Percentiles rank a stretch among this genome's conserved stretches.
These are phyloP conservation scores for Rhizoctonia solani DNA, from an alignment of 1,284 basidiomycete species.

Conservation along the genomic window DNA sequence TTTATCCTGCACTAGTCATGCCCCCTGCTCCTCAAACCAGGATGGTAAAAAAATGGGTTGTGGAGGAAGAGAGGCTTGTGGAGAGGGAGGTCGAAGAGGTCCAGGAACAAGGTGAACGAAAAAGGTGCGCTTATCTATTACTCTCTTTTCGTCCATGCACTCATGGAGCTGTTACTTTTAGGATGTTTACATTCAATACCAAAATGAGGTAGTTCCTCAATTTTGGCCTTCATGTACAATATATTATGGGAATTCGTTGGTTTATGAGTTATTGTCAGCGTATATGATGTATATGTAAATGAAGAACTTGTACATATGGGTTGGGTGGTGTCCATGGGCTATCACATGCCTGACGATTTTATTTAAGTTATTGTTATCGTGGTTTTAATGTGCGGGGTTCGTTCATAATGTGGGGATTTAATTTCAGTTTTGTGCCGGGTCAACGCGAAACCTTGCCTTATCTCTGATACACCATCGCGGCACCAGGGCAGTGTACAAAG, in stretches of 20 bases:
- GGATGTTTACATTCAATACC: conserved; percentile 26
- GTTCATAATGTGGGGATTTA: too few relatives aligned
- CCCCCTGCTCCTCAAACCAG: conserved; percentile 5
- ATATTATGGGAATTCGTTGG: background rate
- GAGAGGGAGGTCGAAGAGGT: conserved; percentile 14
- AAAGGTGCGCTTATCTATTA: conserved; percentile 5
- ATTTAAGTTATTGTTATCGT: too few relatives aligned
- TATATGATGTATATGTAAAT: conserved; percentile 18
- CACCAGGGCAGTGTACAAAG: too few relatives aligned
- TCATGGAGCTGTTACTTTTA: background rate
- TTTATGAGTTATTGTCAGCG: background rate
- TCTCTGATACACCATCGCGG: too few relatives aligned
- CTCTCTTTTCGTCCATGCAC: background rate
- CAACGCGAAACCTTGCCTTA: background rate
- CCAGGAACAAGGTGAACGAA: conserved; percentile 21
- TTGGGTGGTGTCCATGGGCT: background rate
- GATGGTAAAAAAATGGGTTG: conserved; percentile 10
- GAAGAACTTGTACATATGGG: background rate
- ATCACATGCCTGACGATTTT: too few relatives aligned
- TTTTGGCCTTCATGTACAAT: background rate
- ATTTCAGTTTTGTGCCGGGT: background rate
- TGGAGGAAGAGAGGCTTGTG: conserved; percentile 20
- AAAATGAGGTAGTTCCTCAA: background rate
- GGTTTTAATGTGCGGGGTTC: too few relatives aligned
- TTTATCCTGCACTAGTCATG: conserved; percentile 23